A percentile compares a stretch with the other conserved stretches of the same genome.
Conservation (phyloP, 139 green algal genomes). For the Edaphochlamys debaryana region DNA sequence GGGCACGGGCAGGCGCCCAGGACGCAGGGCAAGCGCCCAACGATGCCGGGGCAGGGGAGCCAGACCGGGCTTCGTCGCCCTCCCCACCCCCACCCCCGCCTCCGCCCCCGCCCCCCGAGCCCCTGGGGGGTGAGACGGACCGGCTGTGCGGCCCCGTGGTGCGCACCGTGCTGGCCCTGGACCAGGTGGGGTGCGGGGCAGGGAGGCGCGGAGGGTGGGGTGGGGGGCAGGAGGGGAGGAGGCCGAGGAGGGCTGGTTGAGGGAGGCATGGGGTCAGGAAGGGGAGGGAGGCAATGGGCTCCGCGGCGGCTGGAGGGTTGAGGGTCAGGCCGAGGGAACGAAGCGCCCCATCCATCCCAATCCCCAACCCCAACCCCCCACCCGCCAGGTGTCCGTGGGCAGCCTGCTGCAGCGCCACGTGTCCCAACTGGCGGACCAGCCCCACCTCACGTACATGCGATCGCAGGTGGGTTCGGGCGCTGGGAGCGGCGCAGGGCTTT, state of each 20-base stretch:
- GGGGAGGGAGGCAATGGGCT: not conserved
- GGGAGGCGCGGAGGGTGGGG: not conserved
- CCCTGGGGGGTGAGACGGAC: not conserved
- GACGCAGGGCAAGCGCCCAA: not conserved
- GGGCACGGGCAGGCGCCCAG: not conserved
- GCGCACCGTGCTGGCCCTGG: slow-evolving; percentile 36
- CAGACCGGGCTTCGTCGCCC: not conserved
- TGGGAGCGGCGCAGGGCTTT: too few species aligned
- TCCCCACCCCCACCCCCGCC: not conserved
- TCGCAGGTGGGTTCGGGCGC: too few species aligned
- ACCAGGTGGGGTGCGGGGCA: slow-evolving; percentile 15
- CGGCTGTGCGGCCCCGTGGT: slow-evolving; percentile 34
- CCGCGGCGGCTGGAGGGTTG: too few species aligned
- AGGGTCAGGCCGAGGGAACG: too few species aligned
- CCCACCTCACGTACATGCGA: slow-evolving; percentile 27
- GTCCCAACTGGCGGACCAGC: not conserved
- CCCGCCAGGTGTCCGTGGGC: slow-evolving; percentile 30
- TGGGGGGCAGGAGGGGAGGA: too few species aligned
- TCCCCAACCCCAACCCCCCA: too few species aligned
- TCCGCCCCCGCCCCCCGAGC: not conserved
- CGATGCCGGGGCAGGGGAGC: not conserved
- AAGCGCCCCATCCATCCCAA: too few species aligned
- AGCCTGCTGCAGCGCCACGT: slow-evolving; percentile 47
- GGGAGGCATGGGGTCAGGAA: too few species aligned
- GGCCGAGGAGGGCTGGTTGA: too few species aligned